Base-by-base conservation (phyloP, 805 yeast genomes). In the Starmera amethionina region DNA sequence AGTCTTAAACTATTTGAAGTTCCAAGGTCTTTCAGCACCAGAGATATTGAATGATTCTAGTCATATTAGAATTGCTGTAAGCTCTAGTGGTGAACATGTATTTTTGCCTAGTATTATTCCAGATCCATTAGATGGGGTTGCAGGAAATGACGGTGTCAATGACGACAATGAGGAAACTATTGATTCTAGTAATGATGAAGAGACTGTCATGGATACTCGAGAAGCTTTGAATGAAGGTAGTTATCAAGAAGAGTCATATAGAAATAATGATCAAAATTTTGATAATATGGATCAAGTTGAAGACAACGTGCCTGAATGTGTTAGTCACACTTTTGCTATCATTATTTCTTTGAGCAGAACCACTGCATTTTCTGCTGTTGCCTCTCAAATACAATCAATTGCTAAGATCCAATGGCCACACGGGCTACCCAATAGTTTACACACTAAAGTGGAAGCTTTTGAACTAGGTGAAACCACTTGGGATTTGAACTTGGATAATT, bases 241-340 rank as follows among this genome's bases (percentile, higher is more conserved):
- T 22, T 38, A n/a, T 30, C 35, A 9, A 35, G 43, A 13, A 43
- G 39, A 13, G 35, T 45, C 2, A 41, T 35, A n/a, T n/a, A 4
- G 9, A 18, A 6, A 29, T 15, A 13, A 14, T 19, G 14, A 64
- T n/a, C 14, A 28, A 27, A 30, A 67, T 70, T 1, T 5, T 22
- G 63, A 63, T 43, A 66, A 61, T 39, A 49, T 61, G 32, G 55
- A 60, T 27, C 55, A 67, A 3, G 56, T 55, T 29, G 59, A 66
- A 7, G 72, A 68, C 41, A 45, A 63, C 4, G 65, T 64, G 10
- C 55, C 56, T 2, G 70, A 68, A 9, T 67, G 50, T 3, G 55
- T 72, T 2, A 70, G 79, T 1, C 77, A 73, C 49, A 73, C 75
- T 2, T 64, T 76, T 46, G 82, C 76, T 0, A 63, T 76, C 2